A percentile compares a stretch with the other conserved stretches of the same genome.
phyloP scores from a whole-genome alignment of 345 rosid species.

The rapeseed (Brassica napus) region Da-Ae NC_063437.1:1204001-1204500 shows the following conservation, averaged over 20 bases:
- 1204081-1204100: constrained; percentile 69
- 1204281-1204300: constrained; percentile 78
- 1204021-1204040: constrained; percentile 57
- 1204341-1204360: constrained; percentile 1
- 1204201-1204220: constrained; percentile 76
- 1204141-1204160: constrained; percentile 22
- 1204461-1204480: constrained; percentile 83
- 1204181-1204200: constrained; percentile 4
- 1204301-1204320: constrained; percentile 65
- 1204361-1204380: constrained; percentile 4
- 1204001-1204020: constrained; percentile 13
- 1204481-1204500: constrained; percentile 31
- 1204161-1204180: constrained; percentile 6
- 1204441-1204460: constrained; percentile 86
- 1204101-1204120: constrained; percentile 72
- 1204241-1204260: constrained; percentile 70
- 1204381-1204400: constrained; percentile 9
- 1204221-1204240: constrained; percentile 65
- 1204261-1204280: constrained; percentile 78
- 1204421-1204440: constrained; percentile 88
- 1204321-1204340: constrained; percentile 66
- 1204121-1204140: constrained; percentile 46
- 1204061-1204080: constrained; percentile 72
- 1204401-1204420: constrained; percentile 56
- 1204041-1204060: constrained; percentile 76